phyloP scores from a whole-genome alignment of 495 filamentous ascomycete species.

The Penicillium lagena region DNA sequence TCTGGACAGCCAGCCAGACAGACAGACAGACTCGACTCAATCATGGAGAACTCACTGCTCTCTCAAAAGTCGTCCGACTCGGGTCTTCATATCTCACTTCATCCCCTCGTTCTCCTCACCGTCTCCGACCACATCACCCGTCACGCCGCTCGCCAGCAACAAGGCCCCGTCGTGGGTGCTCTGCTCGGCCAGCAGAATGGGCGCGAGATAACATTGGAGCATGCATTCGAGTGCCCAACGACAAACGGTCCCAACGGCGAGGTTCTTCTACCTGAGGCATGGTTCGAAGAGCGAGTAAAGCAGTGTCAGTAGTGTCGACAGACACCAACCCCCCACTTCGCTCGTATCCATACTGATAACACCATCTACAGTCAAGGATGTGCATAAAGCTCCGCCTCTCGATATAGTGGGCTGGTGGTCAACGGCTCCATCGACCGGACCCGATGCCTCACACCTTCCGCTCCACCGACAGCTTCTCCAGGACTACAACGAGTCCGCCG shows the following conservation, averaged over 20 bases:
- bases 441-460: conserved; percentile 55
- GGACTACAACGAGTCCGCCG: conserved; percentile 73
- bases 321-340: neutral
- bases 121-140: conserved; percentile 96
- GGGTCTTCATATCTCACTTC: conserved; percentile 75
- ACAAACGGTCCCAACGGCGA: conserved; percentile 36
- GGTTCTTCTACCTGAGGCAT: conserved; percentile 52
- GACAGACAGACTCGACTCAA: conserved; percentile 1
- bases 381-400: conserved; percentile 74
- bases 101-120: conserved; percentile 90
- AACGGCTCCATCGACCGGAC: conserved; percentile 67
- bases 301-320: conserved; percentile 57
- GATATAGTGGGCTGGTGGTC: conserved; percentile 96
- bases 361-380: conserved; percentile 63
- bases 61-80: conserved; percentile 67
- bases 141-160: conserved; percentile 68
- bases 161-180: conserved; percentile 76
- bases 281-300: conserved; percentile 75
- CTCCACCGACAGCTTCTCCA: conserved; percentile 72
- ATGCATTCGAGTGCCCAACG: conserved; percentile 78
- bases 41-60: conserved; percentile 45
- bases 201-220: conserved; percentile 82
- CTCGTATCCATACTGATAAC: neutral
- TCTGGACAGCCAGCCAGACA: too few relatives aligned
- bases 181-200: conserved; percentile 88